Evolutionary conservation across 345 rosid species (phyloP), one percentile per base, ranked within the genome.

Genomic region (Citrus sinensis): DNA sequence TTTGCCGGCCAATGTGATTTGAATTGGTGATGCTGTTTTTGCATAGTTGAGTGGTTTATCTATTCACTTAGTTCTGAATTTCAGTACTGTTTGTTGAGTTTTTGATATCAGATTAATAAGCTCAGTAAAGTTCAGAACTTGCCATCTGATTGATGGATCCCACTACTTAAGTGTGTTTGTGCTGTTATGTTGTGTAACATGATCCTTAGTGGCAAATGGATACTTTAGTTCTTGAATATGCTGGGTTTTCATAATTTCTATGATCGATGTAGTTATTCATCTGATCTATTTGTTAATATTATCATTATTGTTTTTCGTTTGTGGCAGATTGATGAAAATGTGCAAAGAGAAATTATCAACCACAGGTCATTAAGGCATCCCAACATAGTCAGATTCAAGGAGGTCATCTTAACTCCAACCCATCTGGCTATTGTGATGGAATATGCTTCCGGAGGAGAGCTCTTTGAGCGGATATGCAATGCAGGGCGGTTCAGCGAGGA

Each of bases 401-500:
- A 92, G 97, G 97, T 92, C 81, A 86, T 91, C 73, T 83, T 92
- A 78, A 91, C 97, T 30, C 97, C 94, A 42, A 88, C 94, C 14
- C 97, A 92, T 88, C 85, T 92, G 75, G 97, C 97, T 69, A 92
- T 92, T 68, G 94, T 84, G 46, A 92, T 92, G 97, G 97, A 92
- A 80, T 92, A 87, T 83, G 97, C 97, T 67, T 89, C 97, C 51
- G 97, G 97, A 9, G 94, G 97, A 42, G 97, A 92, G 80, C 92
- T 92, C 16, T 92, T 92, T 54, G 97, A 92, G 84, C 88, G 94
- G 67, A 92, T 92, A 39, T 91, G 94, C 80, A 89, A 88, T 86
- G 93, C 94, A 10, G 94, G 92, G 56, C 89, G 94, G 56, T 92
- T 92, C 86, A 92, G 88, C 20, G 97, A 92, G 81, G 93, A 89